A percentile compares a stretch with the other conserved stretches of the same genome.
Evolutionary conservation across 2,329 filamentous ascomycete species (phyloP).

Genomic region (Monosporascus ibericus): DNA sequence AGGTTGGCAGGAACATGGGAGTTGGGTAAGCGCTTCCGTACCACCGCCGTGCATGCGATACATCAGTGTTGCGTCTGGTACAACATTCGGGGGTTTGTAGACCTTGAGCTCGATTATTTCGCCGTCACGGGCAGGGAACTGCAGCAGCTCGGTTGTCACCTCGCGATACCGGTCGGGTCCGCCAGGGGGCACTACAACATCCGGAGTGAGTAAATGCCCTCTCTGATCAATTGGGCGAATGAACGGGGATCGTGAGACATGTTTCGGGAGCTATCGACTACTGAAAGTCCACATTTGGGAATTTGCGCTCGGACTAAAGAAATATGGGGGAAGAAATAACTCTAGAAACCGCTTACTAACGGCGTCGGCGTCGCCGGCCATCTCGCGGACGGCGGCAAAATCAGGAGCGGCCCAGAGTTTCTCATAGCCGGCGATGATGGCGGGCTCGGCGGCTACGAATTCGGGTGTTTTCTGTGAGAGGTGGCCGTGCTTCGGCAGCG

Average conservation of each 20-base stretch:
- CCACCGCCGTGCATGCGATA: slow-evolving; percentile 33
- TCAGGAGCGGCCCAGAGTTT: slow-evolving; percentile 19
- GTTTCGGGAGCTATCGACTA: too few species aligned
- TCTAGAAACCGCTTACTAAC: slow-evolving; percentile 12
- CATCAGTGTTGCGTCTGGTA: slow-evolving; percentile 18
- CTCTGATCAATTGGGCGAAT: too few species aligned
- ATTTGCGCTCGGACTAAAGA: too few species aligned
- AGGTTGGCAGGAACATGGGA: background rate
- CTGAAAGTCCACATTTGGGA: too few species aligned
- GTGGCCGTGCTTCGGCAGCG: slow-evolving; percentile 29
- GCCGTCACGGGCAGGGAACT: slow-evolving; percentile 28
- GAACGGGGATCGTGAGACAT: too few species aligned
- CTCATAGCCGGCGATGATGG: slow-evolving; percentile 19
- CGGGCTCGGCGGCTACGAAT: slow-evolving; percentile 21
- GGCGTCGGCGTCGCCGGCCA: slow-evolving; percentile 21
- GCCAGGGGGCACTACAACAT: slow-evolving; percentile 14
- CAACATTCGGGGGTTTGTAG: slow-evolving; percentile 22
- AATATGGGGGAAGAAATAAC: too few species aligned
- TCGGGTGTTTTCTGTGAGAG: slow-evolving; percentile 26
- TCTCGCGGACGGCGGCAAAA: slow-evolving; percentile 22
- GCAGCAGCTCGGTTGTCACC: slow-evolving; percentile 23
- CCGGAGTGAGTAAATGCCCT: too few species aligned
- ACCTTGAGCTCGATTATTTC: slow-evolving; percentile 29
- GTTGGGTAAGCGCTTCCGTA: slow-evolving; percentile 1
- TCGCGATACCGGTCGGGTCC: slow-evolving; percentile 28